Evolutionary conservation across 257 asterid species (phyloP).

Genomic region (Nicotiana undulata): DNA sequence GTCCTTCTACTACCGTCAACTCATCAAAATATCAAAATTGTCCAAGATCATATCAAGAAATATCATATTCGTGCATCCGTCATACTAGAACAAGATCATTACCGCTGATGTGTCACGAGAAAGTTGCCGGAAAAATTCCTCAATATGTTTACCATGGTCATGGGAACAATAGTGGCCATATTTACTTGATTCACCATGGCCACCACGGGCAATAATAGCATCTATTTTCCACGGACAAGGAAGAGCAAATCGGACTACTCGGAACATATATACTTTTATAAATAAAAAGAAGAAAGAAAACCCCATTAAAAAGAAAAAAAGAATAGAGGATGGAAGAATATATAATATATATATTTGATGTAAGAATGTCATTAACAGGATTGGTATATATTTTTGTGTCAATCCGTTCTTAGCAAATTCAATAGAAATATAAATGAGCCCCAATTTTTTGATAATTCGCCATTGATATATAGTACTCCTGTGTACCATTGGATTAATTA

Average conservation of each 20-base stretch:
- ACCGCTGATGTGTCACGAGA: constrained; percentile 23
- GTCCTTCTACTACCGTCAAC: constrained; percentile 14
- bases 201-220: constrained; percentile 47
- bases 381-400: background rate
- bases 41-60: constrained; percentile 9
- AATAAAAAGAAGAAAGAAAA: background rate
- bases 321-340: background rate
- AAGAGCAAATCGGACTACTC: background rate
- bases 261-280: background rate
- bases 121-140: constrained; percentile 31
- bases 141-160: constrained; percentile 26
- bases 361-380: background rate
- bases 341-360: background rate
- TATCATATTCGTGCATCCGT: constrained; percentile 3
- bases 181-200: constrained; percentile 42
- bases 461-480: background rate
- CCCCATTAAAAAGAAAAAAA: background rate
- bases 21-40: constrained; percentile 6
- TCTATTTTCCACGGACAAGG: background rate
- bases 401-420: background rate
- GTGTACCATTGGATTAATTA: background rate
- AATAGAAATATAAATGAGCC: background rate
- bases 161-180: constrained; percentile 31
- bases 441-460: background rate
- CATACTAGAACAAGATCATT: constrained; percentile 25